Percentiles rank a stretch among this genome's conserved stretches.
These are phyloP conservation scores for Anethum foeniculum DNA, from an alignment of 140 eudicot genomes.

Conservation along the genomic window DNA sequence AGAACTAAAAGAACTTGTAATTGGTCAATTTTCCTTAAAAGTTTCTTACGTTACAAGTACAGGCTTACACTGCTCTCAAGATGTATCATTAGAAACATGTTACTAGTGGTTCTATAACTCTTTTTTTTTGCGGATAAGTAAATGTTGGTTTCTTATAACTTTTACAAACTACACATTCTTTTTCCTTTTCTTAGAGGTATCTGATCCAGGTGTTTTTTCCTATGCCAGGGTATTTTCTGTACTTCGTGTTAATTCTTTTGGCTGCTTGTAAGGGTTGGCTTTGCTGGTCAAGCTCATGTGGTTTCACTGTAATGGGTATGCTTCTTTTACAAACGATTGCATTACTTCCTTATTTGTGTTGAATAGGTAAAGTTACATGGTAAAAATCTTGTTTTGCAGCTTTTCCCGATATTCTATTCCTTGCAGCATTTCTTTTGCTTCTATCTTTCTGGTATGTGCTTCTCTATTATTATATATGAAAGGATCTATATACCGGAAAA, in stretches of 20 bases:
- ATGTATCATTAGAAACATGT: not conserved
- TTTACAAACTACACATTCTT: not conserved
- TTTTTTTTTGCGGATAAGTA: not conserved
- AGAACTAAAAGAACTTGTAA: not conserved
- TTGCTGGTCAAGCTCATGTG: conserved; percentile 91
- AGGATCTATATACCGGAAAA: not conserved
- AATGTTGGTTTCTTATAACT: not conserved
- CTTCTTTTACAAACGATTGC: not conserved
- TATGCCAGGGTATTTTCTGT: conserved; percentile 62
- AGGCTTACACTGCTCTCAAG: not conserved
- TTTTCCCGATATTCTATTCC: conserved; percentile 74
- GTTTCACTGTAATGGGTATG: conserved; percentile 87
- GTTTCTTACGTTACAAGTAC: not conserved
- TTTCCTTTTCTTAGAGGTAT: not conserved
- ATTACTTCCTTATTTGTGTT: not conserved
- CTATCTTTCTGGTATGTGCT: conserved; percentile 87
- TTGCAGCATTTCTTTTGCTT: conserved; percentile 94
- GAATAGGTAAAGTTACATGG: conserved; percentile 9
- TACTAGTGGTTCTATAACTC: not conserved
- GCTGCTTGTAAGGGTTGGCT: conserved; percentile 90
- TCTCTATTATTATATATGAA: conserved; percentile 16
- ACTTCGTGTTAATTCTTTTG: conserved; percentile 60
- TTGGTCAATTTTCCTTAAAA: not conserved
- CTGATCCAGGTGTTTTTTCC: conserved; percentile 5
- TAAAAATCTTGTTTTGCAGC: conserved; percentile 47